Conservation (phyloP, 257 asterid species). For the Solanum raphanifolium region DNA sequence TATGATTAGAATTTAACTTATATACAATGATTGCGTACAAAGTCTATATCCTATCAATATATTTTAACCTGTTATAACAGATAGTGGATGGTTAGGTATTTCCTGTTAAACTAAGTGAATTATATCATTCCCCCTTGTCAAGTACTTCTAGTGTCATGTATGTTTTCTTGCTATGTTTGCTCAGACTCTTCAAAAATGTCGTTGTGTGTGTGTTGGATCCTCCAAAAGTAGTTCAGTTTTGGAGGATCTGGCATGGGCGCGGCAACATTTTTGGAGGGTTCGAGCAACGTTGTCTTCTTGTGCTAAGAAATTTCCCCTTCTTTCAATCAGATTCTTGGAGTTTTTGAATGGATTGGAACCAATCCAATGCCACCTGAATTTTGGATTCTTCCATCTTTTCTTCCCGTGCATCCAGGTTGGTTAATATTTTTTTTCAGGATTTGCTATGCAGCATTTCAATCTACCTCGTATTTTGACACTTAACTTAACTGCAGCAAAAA, state of each 20-base stretch:
- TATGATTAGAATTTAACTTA: background rate
- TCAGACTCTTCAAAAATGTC: background rate
- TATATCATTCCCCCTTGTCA: background rate
- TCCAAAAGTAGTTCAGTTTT: background rate
- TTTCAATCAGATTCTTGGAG: constrained; percentile 44
- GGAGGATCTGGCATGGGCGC: background rate
- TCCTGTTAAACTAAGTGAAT: background rate
- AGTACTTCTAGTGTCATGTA: background rate
- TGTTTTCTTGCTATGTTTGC: background rate
- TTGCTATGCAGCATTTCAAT: background rate
- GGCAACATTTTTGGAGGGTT: background rate
- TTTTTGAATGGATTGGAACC: constrained; percentile 62
- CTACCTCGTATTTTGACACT: background rate
- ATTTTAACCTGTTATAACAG: background rate
- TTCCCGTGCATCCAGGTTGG: constrained; percentile 75
- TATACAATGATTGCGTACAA: background rate
- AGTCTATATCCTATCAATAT: background rate
- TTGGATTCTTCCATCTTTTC: constrained; percentile 69
- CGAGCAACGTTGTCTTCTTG: background rate
- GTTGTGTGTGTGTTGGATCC: background rate
- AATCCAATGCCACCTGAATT: constrained; percentile 82
- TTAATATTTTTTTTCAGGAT: background rate
- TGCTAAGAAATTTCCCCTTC: background rate
- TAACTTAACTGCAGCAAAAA: constrained; percentile 39
- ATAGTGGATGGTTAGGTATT: background rate